These are phyloP conservation scores for Lasiosphaeria ovina DNA, from an alignment of 495 filamentous ascomycete species.

Conservation along the genomic window DNA sequence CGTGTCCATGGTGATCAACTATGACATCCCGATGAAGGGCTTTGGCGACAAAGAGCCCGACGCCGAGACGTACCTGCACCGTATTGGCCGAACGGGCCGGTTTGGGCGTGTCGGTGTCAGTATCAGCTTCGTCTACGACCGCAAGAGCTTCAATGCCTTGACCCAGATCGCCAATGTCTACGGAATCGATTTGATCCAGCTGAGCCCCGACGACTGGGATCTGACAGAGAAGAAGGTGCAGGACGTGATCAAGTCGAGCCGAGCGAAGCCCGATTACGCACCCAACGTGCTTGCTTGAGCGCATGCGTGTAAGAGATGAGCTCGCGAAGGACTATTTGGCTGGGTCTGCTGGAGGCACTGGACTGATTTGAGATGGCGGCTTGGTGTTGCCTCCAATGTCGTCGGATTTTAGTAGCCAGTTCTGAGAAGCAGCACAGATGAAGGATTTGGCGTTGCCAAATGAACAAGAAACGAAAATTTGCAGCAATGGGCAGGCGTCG, in stretches of 20 bases:
- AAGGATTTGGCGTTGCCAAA: constrained; percentile 6
- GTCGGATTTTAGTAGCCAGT: neutral
- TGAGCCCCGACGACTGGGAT: constrained; percentile 74
- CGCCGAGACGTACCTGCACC: constrained; percentile 92
- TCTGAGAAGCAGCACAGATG: neutral
- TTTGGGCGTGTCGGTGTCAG: constrained; percentile 97
- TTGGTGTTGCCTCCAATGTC: constrained; percentile 4
- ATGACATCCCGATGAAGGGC: constrained; percentile 68
- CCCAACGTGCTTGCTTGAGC: constrained; percentile 29
- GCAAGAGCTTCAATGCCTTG: constrained; percentile 70
- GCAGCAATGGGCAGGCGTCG: constrained; percentile 5
- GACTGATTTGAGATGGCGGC: neutral
- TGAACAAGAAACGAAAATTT: constrained; percentile 13
- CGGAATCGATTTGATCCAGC: constrained; percentile 50
- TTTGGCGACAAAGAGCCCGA: constrained; percentile 58
- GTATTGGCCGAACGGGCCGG: constrained; percentile 94
- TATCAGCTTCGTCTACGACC: constrained; percentile 85
- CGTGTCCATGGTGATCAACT: constrained; percentile 97
- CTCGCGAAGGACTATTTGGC: neutral
- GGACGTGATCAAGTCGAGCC: constrained; percentile 75
- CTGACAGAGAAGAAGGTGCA: constrained; percentile 77
- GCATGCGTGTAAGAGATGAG: neutral
- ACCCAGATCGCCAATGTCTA: constrained; percentile 73
- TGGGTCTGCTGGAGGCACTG: neutral
- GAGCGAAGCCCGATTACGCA: constrained; percentile 62